phyloP scores from a whole-genome alignment of 2,329 filamentous ascomycete genomes.

The Aspergillus fructus region DNA sequence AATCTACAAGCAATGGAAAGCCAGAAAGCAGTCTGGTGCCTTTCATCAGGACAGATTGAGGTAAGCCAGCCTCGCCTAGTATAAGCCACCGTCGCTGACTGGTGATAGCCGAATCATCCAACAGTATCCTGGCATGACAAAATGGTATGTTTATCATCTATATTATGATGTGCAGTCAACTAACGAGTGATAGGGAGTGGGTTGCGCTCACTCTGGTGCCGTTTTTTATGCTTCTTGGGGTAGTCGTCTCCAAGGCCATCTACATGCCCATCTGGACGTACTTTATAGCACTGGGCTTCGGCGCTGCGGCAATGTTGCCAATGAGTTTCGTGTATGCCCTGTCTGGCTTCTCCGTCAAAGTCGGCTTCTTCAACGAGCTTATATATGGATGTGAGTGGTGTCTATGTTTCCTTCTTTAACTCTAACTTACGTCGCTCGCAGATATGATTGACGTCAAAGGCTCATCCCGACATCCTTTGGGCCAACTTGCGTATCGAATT shows the following conservation, averaged over 20 bases:
- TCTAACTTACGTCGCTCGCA: too few relatives aligned
- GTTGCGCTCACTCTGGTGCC: constrained; percentile 48
- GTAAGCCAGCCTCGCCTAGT: too few relatives aligned
- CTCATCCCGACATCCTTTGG: constrained; percentile 56
- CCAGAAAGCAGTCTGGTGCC: neutral
- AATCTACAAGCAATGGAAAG: constrained; percentile 1
- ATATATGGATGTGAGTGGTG: constrained; percentile 48
- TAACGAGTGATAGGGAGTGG: neutral
- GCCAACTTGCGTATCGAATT: constrained; percentile 57
- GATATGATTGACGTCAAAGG: constrained; percentile 54
- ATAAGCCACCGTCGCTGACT: too few relatives aligned
- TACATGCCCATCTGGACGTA: constrained; percentile 63
- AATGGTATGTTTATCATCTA: neutral
- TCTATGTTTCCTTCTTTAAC: neutral
- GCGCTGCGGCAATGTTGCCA: constrained; percentile 57
- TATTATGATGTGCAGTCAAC: neutral
- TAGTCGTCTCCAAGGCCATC: constrained; percentile 52
- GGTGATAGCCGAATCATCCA: constrained; percentile 46
- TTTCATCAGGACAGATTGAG: constrained; percentile 4
- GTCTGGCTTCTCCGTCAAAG: constrained; percentile 55
- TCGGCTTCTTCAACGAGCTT: constrained; percentile 61
- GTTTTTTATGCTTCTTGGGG: constrained; percentile 37
- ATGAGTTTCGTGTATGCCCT: constrained; percentile 61
- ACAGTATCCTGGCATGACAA: constrained; percentile 47
- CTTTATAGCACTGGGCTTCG: constrained; percentile 57